phyloP scores from a whole-genome alignment of 306 rosid species.

The Fragaria ananassa region DNA sequence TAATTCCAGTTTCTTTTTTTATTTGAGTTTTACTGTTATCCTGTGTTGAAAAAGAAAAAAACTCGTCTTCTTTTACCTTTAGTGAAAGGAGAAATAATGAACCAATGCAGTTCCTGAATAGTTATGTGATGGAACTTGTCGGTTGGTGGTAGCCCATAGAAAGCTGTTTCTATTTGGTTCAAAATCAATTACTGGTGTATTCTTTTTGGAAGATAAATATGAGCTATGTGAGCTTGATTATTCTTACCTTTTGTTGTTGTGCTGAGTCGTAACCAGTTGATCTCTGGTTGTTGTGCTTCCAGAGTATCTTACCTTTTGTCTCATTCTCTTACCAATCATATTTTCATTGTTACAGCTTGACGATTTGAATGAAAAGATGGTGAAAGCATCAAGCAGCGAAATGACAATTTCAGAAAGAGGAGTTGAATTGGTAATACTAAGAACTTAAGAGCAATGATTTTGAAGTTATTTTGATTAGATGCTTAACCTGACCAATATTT shows the following conservation, averaged over 20 bases:
- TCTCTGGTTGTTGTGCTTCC: conserved; percentile 1
- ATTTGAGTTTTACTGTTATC: conserved; percentile 2
- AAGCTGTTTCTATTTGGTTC: neutral
- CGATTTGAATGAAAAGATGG: conserved; percentile 63
- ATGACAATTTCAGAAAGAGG: conserved; percentile 28
- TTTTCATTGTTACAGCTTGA: conserved; percentile 60
- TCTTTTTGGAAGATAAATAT: neutral
- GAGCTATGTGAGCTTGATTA: conserved; percentile 6
- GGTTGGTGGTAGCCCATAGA: neutral
- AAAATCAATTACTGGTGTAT: neutral
- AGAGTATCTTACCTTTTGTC: conserved; percentile 6
- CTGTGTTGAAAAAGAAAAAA: neutral
- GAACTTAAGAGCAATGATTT: conserved; percentile 8
- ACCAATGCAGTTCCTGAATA: neutral
- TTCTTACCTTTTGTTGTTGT: no score
- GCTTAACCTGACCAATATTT: conserved; percentile 13
- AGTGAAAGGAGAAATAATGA: neutral
- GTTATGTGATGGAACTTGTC: neutral
- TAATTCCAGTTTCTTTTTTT: neutral
- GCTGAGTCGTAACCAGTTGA: neutral
- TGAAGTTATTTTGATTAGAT: conserved; percentile 21
- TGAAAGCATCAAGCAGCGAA: conserved; percentile 27
- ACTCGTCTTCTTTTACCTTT: conserved; percentile 16
- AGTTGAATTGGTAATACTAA: conserved; percentile 38
- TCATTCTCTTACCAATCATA: conserved; percentile 30